Evolutionary conservation across 441 rosid species (phyloP).

Genomic region (Erodium trifolium): DNA sequence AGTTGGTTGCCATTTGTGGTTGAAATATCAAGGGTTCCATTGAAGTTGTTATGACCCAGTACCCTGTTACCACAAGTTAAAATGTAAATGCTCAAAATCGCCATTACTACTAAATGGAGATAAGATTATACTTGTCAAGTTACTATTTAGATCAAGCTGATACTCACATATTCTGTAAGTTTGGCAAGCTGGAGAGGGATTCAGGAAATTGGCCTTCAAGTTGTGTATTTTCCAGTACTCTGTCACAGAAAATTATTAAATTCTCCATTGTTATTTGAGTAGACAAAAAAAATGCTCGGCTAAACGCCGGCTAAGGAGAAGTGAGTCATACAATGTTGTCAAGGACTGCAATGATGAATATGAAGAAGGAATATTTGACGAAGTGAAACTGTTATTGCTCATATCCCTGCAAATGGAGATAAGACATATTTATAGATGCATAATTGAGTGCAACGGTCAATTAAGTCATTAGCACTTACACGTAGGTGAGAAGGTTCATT

Average conservation of each 20-base stretch:
- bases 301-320: too few species aligned
- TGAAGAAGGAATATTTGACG: constrained; percentile 50
- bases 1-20: constrained; percentile 30
- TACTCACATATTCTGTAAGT: constrained; percentile 57
- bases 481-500: constrained; percentile 40
- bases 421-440: neutral
- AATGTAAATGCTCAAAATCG: too few species aligned
- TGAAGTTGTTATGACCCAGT: constrained; percentile 40
- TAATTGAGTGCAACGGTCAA: too few species aligned
- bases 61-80: constrained; percentile 24
- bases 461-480: constrained; percentile 39
- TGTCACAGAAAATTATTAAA: constrained; percentile 19
- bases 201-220: constrained; percentile 49
- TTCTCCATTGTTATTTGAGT: too few species aligned
- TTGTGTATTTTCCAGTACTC: constrained; percentile 47
- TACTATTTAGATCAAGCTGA: neutral
- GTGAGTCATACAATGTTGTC: constrained; percentile 51
- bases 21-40: constrained; percentile 46
- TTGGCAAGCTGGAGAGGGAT: constrained; percentile 39
- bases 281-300: too few species aligned
- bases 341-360: constrained; percentile 32
- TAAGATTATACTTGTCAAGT: too few species aligned
- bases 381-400: constrained; percentile 57
- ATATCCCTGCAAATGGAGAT: constrained; percentile 47
- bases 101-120: too few species aligned